Percentiles rank a stretch among this genome's conserved stretches.
phyloP scores from a whole-genome alignment of 2,329 filamentous ascomycete genomes.

The Apiospora phragmitis region DNA sequence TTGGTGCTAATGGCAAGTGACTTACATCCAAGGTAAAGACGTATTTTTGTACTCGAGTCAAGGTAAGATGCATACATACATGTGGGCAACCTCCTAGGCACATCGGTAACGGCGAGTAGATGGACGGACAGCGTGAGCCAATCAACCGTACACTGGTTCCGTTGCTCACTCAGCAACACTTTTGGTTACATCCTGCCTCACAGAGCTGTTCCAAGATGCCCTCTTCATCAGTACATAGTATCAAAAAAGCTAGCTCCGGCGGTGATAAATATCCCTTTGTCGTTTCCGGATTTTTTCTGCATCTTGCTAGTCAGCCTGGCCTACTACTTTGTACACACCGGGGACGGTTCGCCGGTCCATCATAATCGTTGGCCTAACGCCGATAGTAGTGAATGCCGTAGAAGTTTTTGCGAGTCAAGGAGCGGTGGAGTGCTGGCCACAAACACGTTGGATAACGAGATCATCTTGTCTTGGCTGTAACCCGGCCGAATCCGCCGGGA shows the following conservation, averaged over 20 bases:
- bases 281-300: background rate
- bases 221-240: background rate
- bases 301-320: background rate
- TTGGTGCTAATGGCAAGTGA: background rate
- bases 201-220: background rate
- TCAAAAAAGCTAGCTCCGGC: background rate
- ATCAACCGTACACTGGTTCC: background rate
- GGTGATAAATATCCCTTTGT: background rate
- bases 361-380: background rate
- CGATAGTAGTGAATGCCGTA: background rate
- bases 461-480: constrained; percentile 7
- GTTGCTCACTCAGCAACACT: background rate
- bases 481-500: constrained; percentile 5
- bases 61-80: background rate
- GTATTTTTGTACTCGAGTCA: background rate
- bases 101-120: background rate
- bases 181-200: background rate
- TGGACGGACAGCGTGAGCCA: background rate
- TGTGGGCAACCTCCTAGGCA: background rate
- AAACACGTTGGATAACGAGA: background rate
- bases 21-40: background rate
- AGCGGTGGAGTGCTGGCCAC: background rate
- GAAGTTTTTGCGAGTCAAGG: constrained; percentile 6
- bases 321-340: background rate
- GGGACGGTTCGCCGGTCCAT: background rate